Evolutionary conservation across 768 basidiomycete genomes (phyloP).

Genomic region (Mycena rebaudengoi): DNA sequence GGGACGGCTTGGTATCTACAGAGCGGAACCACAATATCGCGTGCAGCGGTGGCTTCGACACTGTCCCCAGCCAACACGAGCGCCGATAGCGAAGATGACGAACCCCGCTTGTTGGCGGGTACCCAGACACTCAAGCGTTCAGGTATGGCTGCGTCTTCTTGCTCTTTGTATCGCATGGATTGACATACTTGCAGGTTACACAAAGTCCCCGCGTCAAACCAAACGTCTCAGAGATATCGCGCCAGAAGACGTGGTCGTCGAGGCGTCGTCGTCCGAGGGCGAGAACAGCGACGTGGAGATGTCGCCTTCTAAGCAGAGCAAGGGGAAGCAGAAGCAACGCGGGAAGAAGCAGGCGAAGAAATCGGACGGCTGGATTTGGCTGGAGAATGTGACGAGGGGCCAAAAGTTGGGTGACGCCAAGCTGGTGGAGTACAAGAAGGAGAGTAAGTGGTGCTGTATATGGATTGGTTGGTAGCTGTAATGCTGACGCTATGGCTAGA

Average conservation of each 20-base stretch:
- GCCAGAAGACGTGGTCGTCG: not conserved
- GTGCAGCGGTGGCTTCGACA: not conserved
- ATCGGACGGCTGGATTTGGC: slow-evolving; percentile 14
- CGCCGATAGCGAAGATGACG: not conserved
- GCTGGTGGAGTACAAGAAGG: not conserved
- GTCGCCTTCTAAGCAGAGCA: not conserved
- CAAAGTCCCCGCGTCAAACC: not conserved
- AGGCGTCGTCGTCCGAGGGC: not conserved
- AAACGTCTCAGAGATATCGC: slow-evolving; percentile 12
- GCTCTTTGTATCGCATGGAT: no score
- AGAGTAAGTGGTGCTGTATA: slow-evolving; percentile 2
- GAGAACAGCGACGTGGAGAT: not conserved
- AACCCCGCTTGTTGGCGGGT: slow-evolving; percentile 2
- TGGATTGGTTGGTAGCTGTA: not conserved
- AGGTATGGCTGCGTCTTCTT: no score
- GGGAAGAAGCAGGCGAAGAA: not conserved
- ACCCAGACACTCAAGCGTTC: slow-evolving; percentile 12
- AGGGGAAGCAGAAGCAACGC: not conserved
- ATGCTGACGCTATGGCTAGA: not conserved
- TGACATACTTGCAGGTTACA: not conserved
- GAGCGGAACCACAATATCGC: not conserved
- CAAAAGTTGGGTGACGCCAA: not conserved
- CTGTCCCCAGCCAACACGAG: not conserved
- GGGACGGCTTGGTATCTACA: slow-evolving; percentile 21
- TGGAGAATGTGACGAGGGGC: not conserved